These are phyloP conservation scores for Colletotrichum gloeosporioides DNA, from an alignment of 2,329 filamentous ascomycete species.

Conservation along the genomic window DNA sequence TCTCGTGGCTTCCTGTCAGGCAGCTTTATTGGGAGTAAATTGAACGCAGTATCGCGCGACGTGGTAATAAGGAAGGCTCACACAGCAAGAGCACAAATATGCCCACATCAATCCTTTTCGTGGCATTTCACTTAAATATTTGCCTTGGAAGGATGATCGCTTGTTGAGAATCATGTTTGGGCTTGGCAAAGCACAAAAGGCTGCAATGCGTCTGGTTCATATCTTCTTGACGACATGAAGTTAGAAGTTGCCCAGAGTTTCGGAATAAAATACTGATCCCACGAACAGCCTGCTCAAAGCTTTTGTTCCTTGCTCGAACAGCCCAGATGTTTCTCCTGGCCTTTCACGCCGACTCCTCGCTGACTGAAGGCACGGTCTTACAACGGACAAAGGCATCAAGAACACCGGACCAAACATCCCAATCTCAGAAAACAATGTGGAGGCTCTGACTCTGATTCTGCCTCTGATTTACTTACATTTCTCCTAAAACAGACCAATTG, in stretches of 20 bases:
- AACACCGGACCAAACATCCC: not conserved
- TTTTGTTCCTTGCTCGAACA: not conserved
- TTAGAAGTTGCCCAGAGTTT: not conserved
- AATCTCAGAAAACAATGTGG: not conserved
- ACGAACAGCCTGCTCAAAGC: not conserved
- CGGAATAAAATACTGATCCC: accelerated
- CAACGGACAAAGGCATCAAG: not conserved
- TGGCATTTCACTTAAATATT: not conserved
- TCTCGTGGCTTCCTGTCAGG: not conserved
- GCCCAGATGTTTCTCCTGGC: not conserved
- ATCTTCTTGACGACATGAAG: not conserved
- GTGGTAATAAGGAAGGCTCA: accelerated
- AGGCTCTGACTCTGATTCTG: not conserved
- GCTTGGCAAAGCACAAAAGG: not conserved
- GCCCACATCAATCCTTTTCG: not conserved
- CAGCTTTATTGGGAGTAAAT: not conserved
- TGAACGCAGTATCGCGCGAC: not conserved
- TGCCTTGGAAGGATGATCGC: not conserved
- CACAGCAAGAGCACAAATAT: not conserved
- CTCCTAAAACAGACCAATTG: accelerated
- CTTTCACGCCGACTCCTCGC: not conserved
- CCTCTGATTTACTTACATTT: accelerated
- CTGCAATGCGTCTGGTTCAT: not conserved
- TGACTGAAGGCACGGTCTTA: not conserved
- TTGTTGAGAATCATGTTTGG: not conserved